phyloP scores from a whole-genome alignment of 257 asterid genomes.

The Ilex aquifolium region DNA sequence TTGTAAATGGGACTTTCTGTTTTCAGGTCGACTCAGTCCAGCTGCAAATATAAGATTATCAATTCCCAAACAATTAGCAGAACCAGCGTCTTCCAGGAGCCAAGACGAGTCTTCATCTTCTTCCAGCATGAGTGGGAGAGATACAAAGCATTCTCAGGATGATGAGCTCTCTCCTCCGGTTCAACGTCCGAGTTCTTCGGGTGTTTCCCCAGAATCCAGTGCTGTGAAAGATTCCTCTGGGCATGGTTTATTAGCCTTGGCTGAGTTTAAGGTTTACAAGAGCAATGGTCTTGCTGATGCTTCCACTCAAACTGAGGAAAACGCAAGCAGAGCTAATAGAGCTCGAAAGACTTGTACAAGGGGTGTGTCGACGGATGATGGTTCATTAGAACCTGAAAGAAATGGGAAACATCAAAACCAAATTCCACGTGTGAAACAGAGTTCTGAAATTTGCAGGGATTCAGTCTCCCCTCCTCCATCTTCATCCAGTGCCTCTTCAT shows the following conservation, averaged over 20 bases:
- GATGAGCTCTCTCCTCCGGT: slow-evolving; percentile 64
- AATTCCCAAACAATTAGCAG: slow-evolving; percentile 68
- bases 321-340: slow-evolving; percentile 23
- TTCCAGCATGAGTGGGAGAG: slow-evolving; percentile 67
- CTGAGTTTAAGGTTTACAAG: slow-evolving; percentile 78
- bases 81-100: slow-evolving; percentile 76
- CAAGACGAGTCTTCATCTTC: slow-evolving; percentile 87
- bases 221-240: slow-evolving; percentile 56
- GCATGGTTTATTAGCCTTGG: slow-evolving; percentile 65
- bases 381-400: slow-evolving; percentile 31
- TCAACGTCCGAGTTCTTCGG: slow-evolving; percentile 51
- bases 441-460: slow-evolving; percentile 45
- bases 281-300: slow-evolving; percentile 77
- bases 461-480: slow-evolving; percentile 70
- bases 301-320: slow-evolving; percentile 90
- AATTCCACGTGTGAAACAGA: slow-evolving; percentile 32
- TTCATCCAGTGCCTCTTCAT: slow-evolving; percentile 64
- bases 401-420: slow-evolving; percentile 20
- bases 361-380: slow-evolving; percentile 80
- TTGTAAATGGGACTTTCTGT: slow-evolving; percentile 1
- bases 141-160: slow-evolving; percentile 60
- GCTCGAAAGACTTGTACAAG: slow-evolving; percentile 48
- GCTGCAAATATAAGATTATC: slow-evolving; percentile 47
- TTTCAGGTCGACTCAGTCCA: slow-evolving; percentile 64
- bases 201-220: slow-evolving; percentile 60